Conservation (phyloP, 2,329 filamentous ascomycete species). For the Fusarium nelsonii region DNA sequence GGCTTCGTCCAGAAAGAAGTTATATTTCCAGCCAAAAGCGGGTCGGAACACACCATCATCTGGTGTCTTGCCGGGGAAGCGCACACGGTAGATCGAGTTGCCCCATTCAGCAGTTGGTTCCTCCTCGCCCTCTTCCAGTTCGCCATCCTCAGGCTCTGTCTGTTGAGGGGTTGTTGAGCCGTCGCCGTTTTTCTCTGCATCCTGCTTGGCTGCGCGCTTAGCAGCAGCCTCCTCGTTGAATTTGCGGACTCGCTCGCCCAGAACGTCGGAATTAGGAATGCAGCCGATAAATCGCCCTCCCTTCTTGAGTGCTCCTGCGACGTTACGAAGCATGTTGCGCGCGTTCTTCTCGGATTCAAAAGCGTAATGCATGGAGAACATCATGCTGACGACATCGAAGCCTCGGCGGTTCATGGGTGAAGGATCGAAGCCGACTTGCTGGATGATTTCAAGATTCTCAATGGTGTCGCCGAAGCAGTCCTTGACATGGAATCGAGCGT, state of each 20-base stretch:
- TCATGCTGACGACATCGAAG: conserved; percentile 97
- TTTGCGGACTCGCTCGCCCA: conserved; percentile 80
- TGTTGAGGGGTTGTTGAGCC: conserved; percentile 44
- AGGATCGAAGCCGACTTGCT: conserved; percentile 87
- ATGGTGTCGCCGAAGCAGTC: conserved; percentile 92
- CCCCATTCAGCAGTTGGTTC: conserved; percentile 84
- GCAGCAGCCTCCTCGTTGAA: conserved; percentile 70
- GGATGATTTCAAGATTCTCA: conserved; percentile 83
- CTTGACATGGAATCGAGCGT: conserved; percentile 88
- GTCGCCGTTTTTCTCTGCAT: conserved; percentile 32
- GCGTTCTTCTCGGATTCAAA: conserved; percentile 94
- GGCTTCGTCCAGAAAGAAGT: conserved; percentile 94
- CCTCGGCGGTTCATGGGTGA: conserved; percentile 80
- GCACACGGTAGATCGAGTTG: conserved; percentile 91
- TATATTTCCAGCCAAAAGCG: conserved; percentile 98
- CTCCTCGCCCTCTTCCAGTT: conserved; percentile 70
- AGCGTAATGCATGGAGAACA: conserved; percentile 99
- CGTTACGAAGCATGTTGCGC: conserved; percentile 91
- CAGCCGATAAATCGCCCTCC: conserved; percentile 94
- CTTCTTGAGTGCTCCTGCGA: conserved; percentile 90
- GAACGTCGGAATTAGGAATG: conserved; percentile 96
- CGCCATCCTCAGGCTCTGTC: conserved; percentile 56
- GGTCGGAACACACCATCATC: conserved; percentile 92
- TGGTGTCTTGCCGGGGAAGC: conserved; percentile 86
- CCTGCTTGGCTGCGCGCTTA: conserved; percentile 51